Evolutionary conservation across 1,139 yeast species (phyloP).

Genomic region (Taphrina wiesneri): DNA sequence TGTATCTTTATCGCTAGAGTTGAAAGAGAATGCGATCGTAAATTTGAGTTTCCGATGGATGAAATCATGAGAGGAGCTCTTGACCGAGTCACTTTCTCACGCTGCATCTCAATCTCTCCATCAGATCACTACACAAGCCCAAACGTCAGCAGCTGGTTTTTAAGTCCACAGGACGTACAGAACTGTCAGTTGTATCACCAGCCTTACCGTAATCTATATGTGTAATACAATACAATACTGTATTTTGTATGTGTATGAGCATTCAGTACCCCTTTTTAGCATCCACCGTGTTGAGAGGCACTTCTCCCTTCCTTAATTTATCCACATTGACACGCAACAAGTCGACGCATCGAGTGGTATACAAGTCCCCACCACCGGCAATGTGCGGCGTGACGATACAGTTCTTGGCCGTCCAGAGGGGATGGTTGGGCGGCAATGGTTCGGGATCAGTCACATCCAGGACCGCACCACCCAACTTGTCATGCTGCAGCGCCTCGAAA

Average conservation of each 20-base stretch:
- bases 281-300: neutral
- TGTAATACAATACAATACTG: too few species aligned
- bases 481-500: slow-evolving; percentile 75
- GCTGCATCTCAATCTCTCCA: neutral
- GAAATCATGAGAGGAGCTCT: neutral
- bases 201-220: too few species aligned
- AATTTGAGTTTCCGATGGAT: too few species aligned
- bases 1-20: too few species aligned
- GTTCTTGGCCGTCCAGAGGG: slow-evolving; percentile 71
- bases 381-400: slow-evolving; percentile 81
- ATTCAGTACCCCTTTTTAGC: neutral
- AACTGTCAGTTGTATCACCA: too few species aligned
- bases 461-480: slow-evolving; percentile 86
- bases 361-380: slow-evolving; percentile 88
- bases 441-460: slow-evolving; percentile 83
- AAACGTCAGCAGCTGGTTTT: too few species aligned
- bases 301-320: slow-evolving; percentile 12
- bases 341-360: slow-evolving; percentile 38
- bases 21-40: too few species aligned
- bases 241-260: too few species aligned
- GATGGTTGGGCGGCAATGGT: slow-evolving; percentile 76
- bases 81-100: neutral
- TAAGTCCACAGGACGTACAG: too few species aligned
- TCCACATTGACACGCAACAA: slow-evolving; percentile 37
- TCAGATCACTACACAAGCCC: neutral